Conservation (phyloP, 2,329 filamentous ascomycete genomes). For the Aplosporella prunicola region DNA sequence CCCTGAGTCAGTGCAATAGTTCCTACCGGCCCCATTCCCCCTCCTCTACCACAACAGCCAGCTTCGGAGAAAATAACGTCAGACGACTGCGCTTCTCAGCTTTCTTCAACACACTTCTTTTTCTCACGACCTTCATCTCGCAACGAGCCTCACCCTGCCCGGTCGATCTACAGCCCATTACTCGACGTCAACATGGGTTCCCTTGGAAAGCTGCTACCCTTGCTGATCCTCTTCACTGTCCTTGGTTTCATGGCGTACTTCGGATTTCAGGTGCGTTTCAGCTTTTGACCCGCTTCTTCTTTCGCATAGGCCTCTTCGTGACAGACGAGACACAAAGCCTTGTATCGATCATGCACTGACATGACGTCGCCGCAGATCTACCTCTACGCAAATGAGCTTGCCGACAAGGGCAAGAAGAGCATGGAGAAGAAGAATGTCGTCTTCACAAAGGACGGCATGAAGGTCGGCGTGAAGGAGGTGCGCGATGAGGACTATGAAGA, state of each 20-base stretch:
- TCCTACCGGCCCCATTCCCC: too few relatives aligned
- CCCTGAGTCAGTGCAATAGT: too few relatives aligned
- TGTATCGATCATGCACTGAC: slow-evolving; percentile 1
- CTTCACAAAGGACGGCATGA: slow-evolving; percentile 65
- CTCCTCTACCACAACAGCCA: too few relatives aligned
- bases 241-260: slow-evolving; percentile 53
- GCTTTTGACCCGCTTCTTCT: neutral
- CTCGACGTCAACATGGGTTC: slow-evolving; percentile 33
- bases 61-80: too few relatives aligned
- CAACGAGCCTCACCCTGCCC: too few relatives aligned
- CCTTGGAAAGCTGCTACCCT: slow-evolving; percentile 49
- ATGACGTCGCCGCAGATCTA: slow-evolving; percentile 43
- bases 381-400: slow-evolving; percentile 56
- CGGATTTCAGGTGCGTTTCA: slow-evolving; percentile 48
- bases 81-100: too few relatives aligned
- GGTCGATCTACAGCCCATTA: too few relatives aligned
- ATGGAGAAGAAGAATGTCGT: slow-evolving; percentile 69
- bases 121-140: too few relatives aligned
- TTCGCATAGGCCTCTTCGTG: slow-evolving; percentile 5
- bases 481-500: slow-evolving; percentile 64
- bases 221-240: slow-evolving; percentile 53
- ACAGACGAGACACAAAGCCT: neutral
- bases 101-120: too few relatives aligned
- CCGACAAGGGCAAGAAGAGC: slow-evolving; percentile 54
- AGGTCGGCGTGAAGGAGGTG: slow-evolving; percentile 61